Evolutionary conservation across 192 early-diverging fungal species (phyloP), one percentile per base, ranked within the genome.

Genomic region (Podila epigama): DNA sequence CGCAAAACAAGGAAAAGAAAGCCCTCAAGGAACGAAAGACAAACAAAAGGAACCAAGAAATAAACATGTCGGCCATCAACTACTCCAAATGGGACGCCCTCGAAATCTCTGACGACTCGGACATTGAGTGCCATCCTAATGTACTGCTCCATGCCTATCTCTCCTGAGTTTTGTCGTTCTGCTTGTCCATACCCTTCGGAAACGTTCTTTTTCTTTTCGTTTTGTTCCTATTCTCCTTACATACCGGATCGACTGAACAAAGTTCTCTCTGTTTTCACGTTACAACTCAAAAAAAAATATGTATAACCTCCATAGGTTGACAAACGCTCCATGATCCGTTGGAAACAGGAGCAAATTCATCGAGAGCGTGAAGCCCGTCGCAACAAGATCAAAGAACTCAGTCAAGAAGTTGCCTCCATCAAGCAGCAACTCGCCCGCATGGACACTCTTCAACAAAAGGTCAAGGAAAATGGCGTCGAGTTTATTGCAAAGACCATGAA

Each of bases 21-120:
- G n/a, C n/a, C 44, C 44, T 18, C 20, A 25, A 18, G 25, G 44
- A 4, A 48, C n/a, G n/a, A 9, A 48, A 11, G 15, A 22, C 44
- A 22, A 39, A 48, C n/a, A 48, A 48, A 18, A 5, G 9, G 11
- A n/a, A n/a, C n/a, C n/a, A n/a, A 22, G 48, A 22, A 51, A 6
- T 34, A 64, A 27, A 51, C 33, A 77, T 77, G 73, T 77, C 73
- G 36, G 73, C 77, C 52, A 82, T 94, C 53, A 93, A 96, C 86
- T 97, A 97, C 79, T 92, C 90, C 75, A 95, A 96, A 82, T 98
- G 96, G 96, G 96, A 98, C 82, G 94, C 93, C 61, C 87, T 98
- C 39, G 96, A 98, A 81, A 87, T 98, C 53, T 94, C 92, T 36
- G 96, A 98, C 83, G 96, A 98, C 84, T 93, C 93, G n/a, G 96